phyloP scores from a whole-genome alignment of 345 rosid species.

The Eucalyptus polybractea region DNA sequence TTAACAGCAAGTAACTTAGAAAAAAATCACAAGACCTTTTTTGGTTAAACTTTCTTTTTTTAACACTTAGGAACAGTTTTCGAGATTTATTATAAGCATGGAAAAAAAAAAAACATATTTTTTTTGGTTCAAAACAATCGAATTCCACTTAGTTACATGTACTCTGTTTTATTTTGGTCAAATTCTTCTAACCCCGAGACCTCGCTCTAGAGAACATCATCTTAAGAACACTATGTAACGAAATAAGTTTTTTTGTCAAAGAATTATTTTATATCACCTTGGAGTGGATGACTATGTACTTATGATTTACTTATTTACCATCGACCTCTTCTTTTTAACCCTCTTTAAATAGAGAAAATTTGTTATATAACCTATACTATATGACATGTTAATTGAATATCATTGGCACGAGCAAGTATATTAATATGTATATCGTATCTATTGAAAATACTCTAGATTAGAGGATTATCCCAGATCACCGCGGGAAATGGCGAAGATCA shows the following conservation, averaged over 20 bases:
- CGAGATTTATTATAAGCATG: not conserved
- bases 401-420: not conserved
- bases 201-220: not conserved
- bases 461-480: not conserved
- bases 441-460: not conserved
- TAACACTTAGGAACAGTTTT: not conserved
- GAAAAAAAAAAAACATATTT: not conserved
- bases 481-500: not conserved
- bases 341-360: not conserved
- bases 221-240: not conserved
- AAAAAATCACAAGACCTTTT: not conserved
- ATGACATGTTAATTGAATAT: not conserved
- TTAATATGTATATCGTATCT: not conserved
- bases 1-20: not conserved
- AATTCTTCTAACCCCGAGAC: not conserved
- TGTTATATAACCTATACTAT: not conserved
- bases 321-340: not conserved
- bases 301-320: not conserved
- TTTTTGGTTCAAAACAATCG: not conserved
- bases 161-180: not conserved
- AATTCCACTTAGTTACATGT: not conserved
- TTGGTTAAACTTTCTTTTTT: not conserved
- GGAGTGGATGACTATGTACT: not conserved
- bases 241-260: not conserved
- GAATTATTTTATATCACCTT: not conserved